Base-by-base conservation (phyloP, 1,139 yeast genomes). In the Geotrichum aggregatum region DNA sequence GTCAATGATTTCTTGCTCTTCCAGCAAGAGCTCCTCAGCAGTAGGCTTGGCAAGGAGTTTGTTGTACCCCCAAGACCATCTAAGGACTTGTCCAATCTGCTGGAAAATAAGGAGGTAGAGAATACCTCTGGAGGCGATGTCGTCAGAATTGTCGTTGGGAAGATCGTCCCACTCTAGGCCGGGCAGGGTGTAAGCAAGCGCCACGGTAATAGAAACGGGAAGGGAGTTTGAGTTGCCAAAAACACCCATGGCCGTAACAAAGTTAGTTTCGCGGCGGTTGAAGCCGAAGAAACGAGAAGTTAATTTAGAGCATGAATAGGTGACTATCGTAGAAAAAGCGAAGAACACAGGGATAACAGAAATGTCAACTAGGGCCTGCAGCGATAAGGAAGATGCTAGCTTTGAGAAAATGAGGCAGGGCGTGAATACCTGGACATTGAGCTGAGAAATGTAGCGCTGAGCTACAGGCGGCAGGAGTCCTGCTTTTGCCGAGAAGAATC, bases 21-120 rank as follows among this genome's bases (percentile, higher is more conserved):
- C 57, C 46, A 52, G 52, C 16, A 47, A 51, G 13, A 40, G 48
- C 16, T 55, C 58, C 36, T 48, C 55, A 22, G 54, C 58, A 7
- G 60, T 43, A 53, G 83, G 74, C 61, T 73, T 79, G 47, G 83
- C 76, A 56, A 87, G 72, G 55, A 87, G 72, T 24, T 80, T 83
- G 65, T 87, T 85, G 69, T 81, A 86, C n/a, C 95, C 95, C 94
- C 95, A 87, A 2, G 92, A 84, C 95, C 95, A 87, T 57, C 95
- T 74, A 55, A 87, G 73, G 61, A 86, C 77, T 70, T 86, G 95
- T 38, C 95, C 95, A 64, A 87, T 75, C 66, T 87, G 95, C 71
- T 87, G 95, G 69, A 87, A 87, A 48, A 87, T 83, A 54, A 87
- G 71, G 60, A 87, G 72, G 66, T 87, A 87, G 52, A 87, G 73